These are phyloP conservation scores for Erythrobasidium hasegawianum DNA, from an alignment of 1,284 basidiomycete species.

Conservation along the genomic window DNA sequence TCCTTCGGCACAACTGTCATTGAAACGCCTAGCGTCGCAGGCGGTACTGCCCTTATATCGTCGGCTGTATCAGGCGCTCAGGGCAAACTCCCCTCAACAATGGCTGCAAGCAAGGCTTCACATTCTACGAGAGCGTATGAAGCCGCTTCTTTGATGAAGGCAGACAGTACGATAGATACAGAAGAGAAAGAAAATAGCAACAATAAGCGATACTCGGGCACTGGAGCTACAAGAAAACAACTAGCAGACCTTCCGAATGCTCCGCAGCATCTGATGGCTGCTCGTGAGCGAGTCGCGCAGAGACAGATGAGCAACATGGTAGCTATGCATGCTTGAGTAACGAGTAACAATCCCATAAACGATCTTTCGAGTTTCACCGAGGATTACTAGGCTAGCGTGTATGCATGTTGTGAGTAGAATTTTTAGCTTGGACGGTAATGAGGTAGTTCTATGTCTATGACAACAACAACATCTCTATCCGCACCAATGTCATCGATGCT, in stretches of 20 bases:
- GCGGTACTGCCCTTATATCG: conserved; percentile 3
- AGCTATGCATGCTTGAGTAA: conserved; percentile 4
- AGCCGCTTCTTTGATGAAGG: too few species aligned
- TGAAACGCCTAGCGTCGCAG: conserved; percentile 7
- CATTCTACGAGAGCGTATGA: too few species aligned
- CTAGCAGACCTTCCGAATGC: conserved; percentile 1
- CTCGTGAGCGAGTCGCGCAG: not conserved
- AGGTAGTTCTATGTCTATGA: too few species aligned
- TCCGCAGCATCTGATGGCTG: not conserved
- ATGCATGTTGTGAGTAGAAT: too few species aligned
- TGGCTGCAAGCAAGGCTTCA: too few species aligned
- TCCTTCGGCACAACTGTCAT: not conserved
- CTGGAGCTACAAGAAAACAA: not conserved
- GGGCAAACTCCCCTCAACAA: not conserved
- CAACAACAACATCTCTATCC: too few species aligned
- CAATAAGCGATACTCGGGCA: not conserved
- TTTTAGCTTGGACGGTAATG: too few species aligned
- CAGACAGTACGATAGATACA: too few species aligned
- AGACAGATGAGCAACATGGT: not conserved
- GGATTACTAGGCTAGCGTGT: too few species aligned
- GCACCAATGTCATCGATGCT: too few species aligned
- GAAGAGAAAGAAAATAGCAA: not conserved
- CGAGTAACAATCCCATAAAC: not conserved
- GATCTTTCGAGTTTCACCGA: too few species aligned
- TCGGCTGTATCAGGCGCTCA: not conserved